A percentile compares a stretch with the other conserved stretches of the same genome.
phyloP scores from a whole-genome alignment of 1,284 basidiomycete species.

The Psilocybe mexicana region DNA sequence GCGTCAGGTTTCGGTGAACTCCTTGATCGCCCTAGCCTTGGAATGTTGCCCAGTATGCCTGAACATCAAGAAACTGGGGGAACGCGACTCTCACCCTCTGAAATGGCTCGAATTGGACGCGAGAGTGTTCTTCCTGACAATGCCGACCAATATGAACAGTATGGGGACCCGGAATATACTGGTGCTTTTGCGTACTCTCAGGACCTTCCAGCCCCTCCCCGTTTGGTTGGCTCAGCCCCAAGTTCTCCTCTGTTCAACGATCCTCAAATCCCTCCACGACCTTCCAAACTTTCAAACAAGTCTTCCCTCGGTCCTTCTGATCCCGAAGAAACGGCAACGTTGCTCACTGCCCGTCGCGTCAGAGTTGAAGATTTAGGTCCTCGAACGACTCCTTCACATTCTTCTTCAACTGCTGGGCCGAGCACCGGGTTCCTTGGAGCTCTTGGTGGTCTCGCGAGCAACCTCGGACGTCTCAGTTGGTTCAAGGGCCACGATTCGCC shows the following conservation, averaged over 20 bases:
- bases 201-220: conserved; percentile 33
- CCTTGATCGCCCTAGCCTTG: conserved; percentile 35
- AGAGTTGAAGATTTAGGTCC: conserved; percentile 41
- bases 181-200: conserved; percentile 29
- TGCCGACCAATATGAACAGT: conserved; percentile 22
- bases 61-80: conserved; percentile 28
- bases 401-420: conserved; percentile 16
- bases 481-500: conserved; percentile 28
- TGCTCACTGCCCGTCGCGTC: conserved; percentile 62
- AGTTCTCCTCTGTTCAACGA: conserved; percentile 15
- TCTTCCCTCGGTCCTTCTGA: conserved; percentile 36
- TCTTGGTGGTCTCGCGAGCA: conserved; percentile 43
- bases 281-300: conserved; percentile 26
- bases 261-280: conserved; percentile 19
- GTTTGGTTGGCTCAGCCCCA: conserved; percentile 34
- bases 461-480: conserved; percentile 54
- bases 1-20: conserved; percentile 41
- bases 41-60: conserved; percentile 30
- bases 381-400: conserved; percentile 34
- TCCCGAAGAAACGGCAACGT: conserved; percentile 46
- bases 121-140: conserved; percentile 32
- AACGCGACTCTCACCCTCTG: conserved; percentile 34
- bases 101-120: conserved; percentile 36
- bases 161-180: conserved; percentile 25
- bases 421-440: conserved; percentile 28